Conservation (phyloP, 2,329 filamentous ascomycete genomes). For the Penicillium sp. region DNA sequence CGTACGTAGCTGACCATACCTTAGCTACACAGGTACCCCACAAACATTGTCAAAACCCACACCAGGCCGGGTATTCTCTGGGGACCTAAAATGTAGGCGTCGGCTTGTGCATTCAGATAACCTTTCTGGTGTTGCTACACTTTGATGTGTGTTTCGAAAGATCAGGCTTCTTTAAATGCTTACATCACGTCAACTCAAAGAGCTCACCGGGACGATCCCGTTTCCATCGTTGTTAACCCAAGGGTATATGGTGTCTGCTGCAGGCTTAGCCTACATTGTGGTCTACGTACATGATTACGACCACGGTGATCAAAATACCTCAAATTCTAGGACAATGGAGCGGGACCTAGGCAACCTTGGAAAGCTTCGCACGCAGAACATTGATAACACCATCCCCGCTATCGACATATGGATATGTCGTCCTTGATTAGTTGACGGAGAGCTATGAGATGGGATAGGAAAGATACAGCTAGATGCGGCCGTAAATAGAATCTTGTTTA, state of each 20-base stretch:
- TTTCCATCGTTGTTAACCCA: background rate
- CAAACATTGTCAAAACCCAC: no score
- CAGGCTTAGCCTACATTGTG: background rate
- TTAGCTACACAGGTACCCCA: no score
- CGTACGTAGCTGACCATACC: no score
- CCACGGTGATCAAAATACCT: background rate
- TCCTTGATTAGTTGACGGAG: background rate
- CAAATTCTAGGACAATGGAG: background rate
- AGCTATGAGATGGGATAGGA: background rate
- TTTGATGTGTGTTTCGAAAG: no score
- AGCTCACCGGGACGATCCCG: no score
- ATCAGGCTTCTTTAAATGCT: no score
- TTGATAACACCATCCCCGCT: background rate
- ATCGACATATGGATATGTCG: background rate
- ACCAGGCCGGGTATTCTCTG: no score
- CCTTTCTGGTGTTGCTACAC: no score
- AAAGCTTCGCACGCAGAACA: background rate
- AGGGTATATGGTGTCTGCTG: background rate
- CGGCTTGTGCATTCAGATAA: no score
- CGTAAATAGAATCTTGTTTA: background rate
- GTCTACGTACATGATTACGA: background rate
- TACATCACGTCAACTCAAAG: no score
- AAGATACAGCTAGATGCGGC: background rate
- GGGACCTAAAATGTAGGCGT: no score
- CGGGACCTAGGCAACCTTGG: no score